Percentiles rank a stretch among this genome's conserved stretches.
Conservation (phyloP, 2,329 filamentous ascomycete genomes). For the Monilinia fructigena region DNA sequence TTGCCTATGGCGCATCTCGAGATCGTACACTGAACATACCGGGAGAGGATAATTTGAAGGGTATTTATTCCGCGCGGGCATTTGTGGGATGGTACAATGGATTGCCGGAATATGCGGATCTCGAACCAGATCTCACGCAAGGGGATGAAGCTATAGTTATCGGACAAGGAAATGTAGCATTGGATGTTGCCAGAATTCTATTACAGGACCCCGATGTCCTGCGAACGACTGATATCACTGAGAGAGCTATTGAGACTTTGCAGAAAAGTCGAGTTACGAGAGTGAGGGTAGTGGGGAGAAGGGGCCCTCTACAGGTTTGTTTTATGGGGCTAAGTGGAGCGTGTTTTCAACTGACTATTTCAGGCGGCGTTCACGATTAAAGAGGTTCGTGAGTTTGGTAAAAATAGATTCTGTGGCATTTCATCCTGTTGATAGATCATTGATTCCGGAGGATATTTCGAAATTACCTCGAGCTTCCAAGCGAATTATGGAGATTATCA, state of each 20-base stretch:
- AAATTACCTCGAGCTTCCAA: constrained; percentile 72
- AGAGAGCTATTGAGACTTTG: constrained; percentile 73
- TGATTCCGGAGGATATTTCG: constrained; percentile 67
- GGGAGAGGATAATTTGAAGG: constrained; percentile 69
- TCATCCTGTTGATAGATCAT: constrained; percentile 60
- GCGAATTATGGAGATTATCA: constrained; percentile 76
- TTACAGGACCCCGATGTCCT: constrained; percentile 73
- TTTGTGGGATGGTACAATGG: constrained; percentile 99
- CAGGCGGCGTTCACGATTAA: constrained; percentile 94
- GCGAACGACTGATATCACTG: constrained; percentile 82
- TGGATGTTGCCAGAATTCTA: constrained; percentile 88
- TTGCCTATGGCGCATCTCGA: constrained; percentile 87
- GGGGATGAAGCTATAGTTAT: constrained; percentile 85
- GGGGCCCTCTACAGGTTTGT: constrained; percentile 80
- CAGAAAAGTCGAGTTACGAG: constrained; percentile 70
- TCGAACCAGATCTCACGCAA: constrained; percentile 70
- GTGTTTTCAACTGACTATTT: constrained; percentile 22
- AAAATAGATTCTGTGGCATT: constrained; percentile 72
- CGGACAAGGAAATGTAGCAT: constrained; percentile 92
- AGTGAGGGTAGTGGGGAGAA: constrained; percentile 83
- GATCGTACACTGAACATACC: constrained; percentile 77
- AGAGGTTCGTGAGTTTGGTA: constrained; percentile 82
- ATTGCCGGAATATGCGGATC: constrained; percentile 72
- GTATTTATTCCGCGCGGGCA: constrained; percentile 82
- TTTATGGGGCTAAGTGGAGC: background rate